Evolutionary conservation across 441 rosid genomes (phyloP), one percentile per base, ranked within the genome.

Genomic region (Aleurites moluccanus): DNA sequence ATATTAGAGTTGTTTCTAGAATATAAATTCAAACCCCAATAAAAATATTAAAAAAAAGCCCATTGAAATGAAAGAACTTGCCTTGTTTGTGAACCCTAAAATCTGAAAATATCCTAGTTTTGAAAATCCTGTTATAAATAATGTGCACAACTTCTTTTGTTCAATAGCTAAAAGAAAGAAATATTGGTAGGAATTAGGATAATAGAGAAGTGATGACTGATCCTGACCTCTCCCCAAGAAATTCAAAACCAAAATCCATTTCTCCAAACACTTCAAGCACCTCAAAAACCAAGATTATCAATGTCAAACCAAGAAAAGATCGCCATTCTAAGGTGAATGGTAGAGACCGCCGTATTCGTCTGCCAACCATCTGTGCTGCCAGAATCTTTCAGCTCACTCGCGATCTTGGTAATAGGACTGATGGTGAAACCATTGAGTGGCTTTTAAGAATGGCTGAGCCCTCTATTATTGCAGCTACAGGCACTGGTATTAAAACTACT

Each of bases 361-460:
- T 68, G 35, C 82, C 85, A 0, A 20, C 77, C 0, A 2, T 55
- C 16, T 82, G 85, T 61, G 86, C 83, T 0, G 82, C 83, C 0
- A 66, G 85, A 47, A 38, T 86, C 27, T 85, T 80, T 56, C 80
- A 75, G 80, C 85, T 83, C 42, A 80, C 85, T 71, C 72, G 44
- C 0, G 84, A 83, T 40, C 85, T 83, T 9, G 86, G 84, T 20
- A 64, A 74, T 64, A 78, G 70, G 61, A 76, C 80, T 5, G 81
- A 71, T 5, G 88, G 88, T 3, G 82, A 83, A 70, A 83, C 88
- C 64, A 75, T 86, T 16, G 77, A 63, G 23, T 81, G 86, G 85
- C 85, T 83, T 21, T 72, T 80, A 3, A 70, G 70, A 15, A 53
- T 67, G 66, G 85, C 86, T 4, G 88, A 86, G 79, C 83, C 85